Conservation (phyloP, 2,329 filamentous ascomycete genomes). For the Venturia effusa region DNA sequence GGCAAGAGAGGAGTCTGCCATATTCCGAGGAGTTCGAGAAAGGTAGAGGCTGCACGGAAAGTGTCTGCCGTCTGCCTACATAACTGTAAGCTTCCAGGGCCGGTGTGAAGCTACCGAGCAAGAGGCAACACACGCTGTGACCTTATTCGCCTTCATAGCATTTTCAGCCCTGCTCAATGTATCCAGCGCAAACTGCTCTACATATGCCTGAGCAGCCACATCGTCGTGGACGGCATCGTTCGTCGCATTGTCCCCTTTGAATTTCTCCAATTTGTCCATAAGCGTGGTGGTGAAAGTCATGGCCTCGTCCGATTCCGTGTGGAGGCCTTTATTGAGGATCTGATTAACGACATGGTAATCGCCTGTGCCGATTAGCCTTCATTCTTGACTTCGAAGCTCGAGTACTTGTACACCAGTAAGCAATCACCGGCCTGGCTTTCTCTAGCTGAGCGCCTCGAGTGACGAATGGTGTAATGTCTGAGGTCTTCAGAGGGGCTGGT, state of each 20-base stretch:
- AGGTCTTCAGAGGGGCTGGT: slow-evolving; percentile 62
- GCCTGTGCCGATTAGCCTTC: slow-evolving; percentile 39
- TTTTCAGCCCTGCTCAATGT: slow-evolving; percentile 78
- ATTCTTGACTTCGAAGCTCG: background rate
- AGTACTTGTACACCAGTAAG: slow-evolving; percentile 75
- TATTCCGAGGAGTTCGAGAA: slow-evolving; percentile 77
- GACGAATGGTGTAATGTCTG: slow-evolving; percentile 77
- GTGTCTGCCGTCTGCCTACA: slow-evolving; percentile 81
- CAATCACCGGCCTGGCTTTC: slow-evolving; percentile 69
- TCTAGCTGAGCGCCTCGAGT: slow-evolving; percentile 76
- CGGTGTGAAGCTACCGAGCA: slow-evolving; percentile 6
- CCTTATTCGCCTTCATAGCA: slow-evolving; percentile 70
- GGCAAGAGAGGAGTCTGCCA: slow-evolving; percentile 55
- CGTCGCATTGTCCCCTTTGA: slow-evolving; percentile 59
- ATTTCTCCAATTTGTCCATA: slow-evolving; percentile 86
- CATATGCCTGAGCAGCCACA: slow-evolving; percentile 74
- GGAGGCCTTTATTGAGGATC: slow-evolving; percentile 71
- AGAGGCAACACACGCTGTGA: slow-evolving; percentile 51
- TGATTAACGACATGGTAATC: slow-evolving; percentile 91
- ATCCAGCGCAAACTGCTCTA: slow-evolving; percentile 87
- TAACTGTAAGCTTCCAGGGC: slow-evolving; percentile 10
- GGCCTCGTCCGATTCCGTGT: slow-evolving; percentile 67
- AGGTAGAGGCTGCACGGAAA: slow-evolving; percentile 83
- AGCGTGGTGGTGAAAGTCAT: slow-evolving; percentile 69
- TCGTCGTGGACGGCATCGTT: slow-evolving; percentile 85